A percentile compares a stretch with the other conserved stretches of the same genome.
phyloP scores from a whole-genome alignment of 306 rosid genomes.

The apple (Malus domestica) region ASM211411v1 NC_041804.1:32065001-32065500 shows the following conservation, averaged over 20 bases:
- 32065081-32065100: slow-evolving; percentile 6
- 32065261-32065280: background rate
- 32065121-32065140: slow-evolving; percentile 36
- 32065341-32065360: slow-evolving; percentile 89
- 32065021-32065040: slow-evolving; percentile 18
- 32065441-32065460: background rate
- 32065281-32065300: slow-evolving; percentile 58
- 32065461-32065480: slow-evolving; percentile 10
- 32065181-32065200: slow-evolving; percentile 95
- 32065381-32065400: slow-evolving; percentile 41
- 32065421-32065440: background rate
- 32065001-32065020: slow-evolving; percentile 62
- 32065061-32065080: slow-evolving; percentile 7
- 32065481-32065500: background rate
- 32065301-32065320: slow-evolving; percentile 87
- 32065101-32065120: background rate
- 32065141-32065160: slow-evolving; percentile 72
- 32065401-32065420: slow-evolving; percentile 1
- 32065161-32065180: slow-evolving; percentile 78
- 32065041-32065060: background rate
- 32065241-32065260: slow-evolving; percentile 10
- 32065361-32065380: slow-evolving; percentile 87
- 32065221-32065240: slow-evolving; percentile 12
- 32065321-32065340: slow-evolving; percentile 86
- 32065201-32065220: slow-evolving; percentile 60